Evolutionary conservation across 768 basidiomycete genomes (phyloP).

Genomic region (Kwoniella europaea): DNA sequence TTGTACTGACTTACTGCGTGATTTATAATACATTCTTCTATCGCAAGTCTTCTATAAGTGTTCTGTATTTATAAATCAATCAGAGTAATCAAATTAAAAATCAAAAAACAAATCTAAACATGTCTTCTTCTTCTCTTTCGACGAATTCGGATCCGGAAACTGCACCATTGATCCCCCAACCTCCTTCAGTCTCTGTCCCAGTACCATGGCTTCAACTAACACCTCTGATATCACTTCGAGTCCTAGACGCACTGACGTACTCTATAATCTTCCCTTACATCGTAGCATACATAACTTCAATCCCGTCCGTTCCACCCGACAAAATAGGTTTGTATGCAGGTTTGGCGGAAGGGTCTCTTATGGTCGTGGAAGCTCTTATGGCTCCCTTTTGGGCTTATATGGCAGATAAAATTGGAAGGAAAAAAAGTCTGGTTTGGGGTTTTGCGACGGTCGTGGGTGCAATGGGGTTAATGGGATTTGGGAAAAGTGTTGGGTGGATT

Average conservation of each 20-base stretch:
- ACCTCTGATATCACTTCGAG: slow-evolving; percentile 36
- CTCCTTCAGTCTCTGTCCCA: neutral
- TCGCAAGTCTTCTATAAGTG: too few species aligned
- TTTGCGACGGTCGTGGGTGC: slow-evolving; percentile 17
- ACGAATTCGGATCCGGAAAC: neutral
- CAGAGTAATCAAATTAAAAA: too few species aligned
- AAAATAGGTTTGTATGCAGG: slow-evolving; percentile 39
- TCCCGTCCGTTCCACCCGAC: slow-evolving; percentile 34
- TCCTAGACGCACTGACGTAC: slow-evolving; percentile 41
- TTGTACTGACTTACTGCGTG: too few species aligned
- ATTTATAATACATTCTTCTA: too few species aligned
- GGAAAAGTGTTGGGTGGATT: slow-evolving; percentile 36
- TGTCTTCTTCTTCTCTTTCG: neutral
- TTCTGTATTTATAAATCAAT: too few species aligned
- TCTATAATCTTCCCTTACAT: slow-evolving; percentile 45
- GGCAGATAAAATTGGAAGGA: slow-evolving; percentile 41
- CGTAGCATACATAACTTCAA: slow-evolving; percentile 46
- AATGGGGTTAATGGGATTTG: slow-evolving; percentile 38
- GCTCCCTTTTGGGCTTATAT: slow-evolving; percentile 41
- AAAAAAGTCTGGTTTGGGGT: slow-evolving; percentile 34
- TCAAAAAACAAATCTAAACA: neutral
- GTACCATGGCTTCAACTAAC: slow-evolving; percentile 28
- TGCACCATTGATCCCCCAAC: neutral
- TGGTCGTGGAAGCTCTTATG: slow-evolving; percentile 38
- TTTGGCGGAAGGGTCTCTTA: slow-evolving; percentile 35